Evolutionary conservation across 2,329 filamentous ascomycete species (phyloP).

Genomic region (Colletotrichum sp.): DNA sequence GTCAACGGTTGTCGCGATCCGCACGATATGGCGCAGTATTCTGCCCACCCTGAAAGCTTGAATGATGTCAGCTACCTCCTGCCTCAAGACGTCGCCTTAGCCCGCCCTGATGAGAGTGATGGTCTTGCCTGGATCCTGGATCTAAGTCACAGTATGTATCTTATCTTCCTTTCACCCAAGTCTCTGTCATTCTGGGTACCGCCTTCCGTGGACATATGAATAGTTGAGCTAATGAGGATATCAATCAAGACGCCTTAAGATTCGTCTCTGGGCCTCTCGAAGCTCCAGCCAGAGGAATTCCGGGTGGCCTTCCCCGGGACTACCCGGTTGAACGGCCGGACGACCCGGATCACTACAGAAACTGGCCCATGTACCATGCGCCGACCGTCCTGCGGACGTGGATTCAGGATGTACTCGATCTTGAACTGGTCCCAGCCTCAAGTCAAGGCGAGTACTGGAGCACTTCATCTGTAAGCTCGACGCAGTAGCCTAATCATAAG

Average conservation of each 20-base stretch:
- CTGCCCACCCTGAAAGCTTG: background rate
- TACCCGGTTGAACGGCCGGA: background rate
- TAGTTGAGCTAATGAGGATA: background rate
- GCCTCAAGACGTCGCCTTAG: background rate
- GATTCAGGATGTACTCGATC: background rate
- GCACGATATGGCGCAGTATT: background rate
- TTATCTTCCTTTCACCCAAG: background rate
- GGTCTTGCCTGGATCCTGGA: conserved; percentile 7
- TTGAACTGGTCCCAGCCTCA: background rate
- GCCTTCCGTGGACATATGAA: background rate
- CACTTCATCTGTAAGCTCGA: background rate
- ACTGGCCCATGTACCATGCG: conserved; percentile 13
- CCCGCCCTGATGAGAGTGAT: background rate
- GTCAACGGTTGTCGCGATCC: background rate
- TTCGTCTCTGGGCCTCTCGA: background rate
- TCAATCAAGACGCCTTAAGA: background rate
- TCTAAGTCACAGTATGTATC: background rate
- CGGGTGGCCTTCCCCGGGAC: background rate
- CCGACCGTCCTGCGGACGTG: background rate
- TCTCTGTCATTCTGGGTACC: background rate
- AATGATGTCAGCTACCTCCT: conserved; percentile 1
- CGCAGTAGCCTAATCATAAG: background rate
- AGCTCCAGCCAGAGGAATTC: background rate
- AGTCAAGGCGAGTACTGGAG: background rate
- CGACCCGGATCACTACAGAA: background rate